Percentiles rank a stretch among this genome's conserved stretches.
phyloP scores from a whole-genome alignment of 1,284 basidiomycete genomes.

The Limonomyces culmigenus region DNA sequence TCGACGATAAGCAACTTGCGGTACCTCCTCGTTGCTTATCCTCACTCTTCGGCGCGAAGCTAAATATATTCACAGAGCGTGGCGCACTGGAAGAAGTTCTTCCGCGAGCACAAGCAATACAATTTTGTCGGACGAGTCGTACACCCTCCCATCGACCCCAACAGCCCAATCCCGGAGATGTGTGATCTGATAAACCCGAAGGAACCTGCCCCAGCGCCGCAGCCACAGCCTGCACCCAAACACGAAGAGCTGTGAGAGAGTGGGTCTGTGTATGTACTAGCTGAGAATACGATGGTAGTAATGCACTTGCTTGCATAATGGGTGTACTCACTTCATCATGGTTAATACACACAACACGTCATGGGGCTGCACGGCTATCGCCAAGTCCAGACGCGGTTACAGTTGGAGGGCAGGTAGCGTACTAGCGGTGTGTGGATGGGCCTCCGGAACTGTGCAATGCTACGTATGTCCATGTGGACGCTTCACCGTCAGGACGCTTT shows the following conservation, averaged over 20 bases:
- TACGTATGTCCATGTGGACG: too few relatives aligned
- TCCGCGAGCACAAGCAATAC: slow-evolving; percentile 65
- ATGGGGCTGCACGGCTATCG: too few relatives aligned
- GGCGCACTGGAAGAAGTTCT: slow-evolving; percentile 81
- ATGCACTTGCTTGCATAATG: too few relatives aligned
- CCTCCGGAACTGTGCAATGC: too few relatives aligned
- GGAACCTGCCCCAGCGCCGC: not conserved
- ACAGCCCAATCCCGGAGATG: slow-evolving; percentile 60
- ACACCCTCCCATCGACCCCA: slow-evolving; percentile 65
- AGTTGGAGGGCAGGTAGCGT: too few relatives aligned
- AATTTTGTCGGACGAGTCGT: slow-evolving; percentile 56
- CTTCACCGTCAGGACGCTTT: too few relatives aligned
- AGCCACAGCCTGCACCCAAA: not conserved
- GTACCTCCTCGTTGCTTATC: slow-evolving; percentile 21
- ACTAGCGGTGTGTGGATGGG: too few relatives aligned
- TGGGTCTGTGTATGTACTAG: too few relatives aligned
- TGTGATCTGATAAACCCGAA: slow-evolving; percentile 31
- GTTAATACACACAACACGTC: too few relatives aligned
- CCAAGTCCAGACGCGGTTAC: too few relatives aligned
- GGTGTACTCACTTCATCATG: too few relatives aligned
- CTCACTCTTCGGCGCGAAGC: slow-evolving; percentile 3
- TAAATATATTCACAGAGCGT: slow-evolving; percentile 33
- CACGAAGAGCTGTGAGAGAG: slow-evolving; percentile 8
- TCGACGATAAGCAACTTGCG: slow-evolving; percentile 52
- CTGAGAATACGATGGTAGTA: too few relatives aligned